Evolutionary conservation across 1,284 basidiomycete species (phyloP).

Genomic region (Naganishia cerealis): DNA sequence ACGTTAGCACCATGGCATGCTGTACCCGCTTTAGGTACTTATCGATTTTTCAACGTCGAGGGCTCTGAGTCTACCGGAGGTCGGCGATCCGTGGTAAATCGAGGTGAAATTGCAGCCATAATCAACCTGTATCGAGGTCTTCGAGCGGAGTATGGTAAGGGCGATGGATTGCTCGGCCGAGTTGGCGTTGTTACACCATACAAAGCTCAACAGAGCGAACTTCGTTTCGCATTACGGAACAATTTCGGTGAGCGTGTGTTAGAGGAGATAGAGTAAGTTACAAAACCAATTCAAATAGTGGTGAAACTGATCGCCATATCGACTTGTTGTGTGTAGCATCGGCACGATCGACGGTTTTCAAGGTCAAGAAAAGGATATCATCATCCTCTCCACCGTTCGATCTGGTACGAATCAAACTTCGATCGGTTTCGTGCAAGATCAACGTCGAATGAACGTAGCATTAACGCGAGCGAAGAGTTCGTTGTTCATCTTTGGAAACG

Average conservation of each 20-base stretch:
- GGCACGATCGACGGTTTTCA: conserved; percentile 98
- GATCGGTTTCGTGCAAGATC: conserved; percentile 84
- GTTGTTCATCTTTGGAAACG: conserved; percentile 89
- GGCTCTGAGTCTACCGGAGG: conserved; percentile 52
- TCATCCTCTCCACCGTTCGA: conserved; percentile 91
- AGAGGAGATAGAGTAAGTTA: conserved; percentile 65
- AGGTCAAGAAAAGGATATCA: conserved; percentile 94
- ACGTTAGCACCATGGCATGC: conserved; percentile 85
- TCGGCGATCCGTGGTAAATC: conserved; percentile 77
- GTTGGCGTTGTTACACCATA: conserved; percentile 96
- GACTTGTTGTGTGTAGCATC: conserved; percentile 58
- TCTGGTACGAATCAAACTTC: conserved; percentile 74
- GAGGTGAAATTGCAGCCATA: conserved; percentile 72
- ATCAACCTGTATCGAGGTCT: conserved; percentile 77
- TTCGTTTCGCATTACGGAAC: conserved; percentile 69
- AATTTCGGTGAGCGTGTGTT: conserved; percentile 73
- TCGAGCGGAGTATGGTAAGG: conserved; percentile 62
- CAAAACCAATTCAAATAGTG: background rate
- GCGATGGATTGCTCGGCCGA: conserved; percentile 68
- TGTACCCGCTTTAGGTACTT: conserved; percentile 76
- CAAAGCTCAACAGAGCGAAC: conserved; percentile 79
- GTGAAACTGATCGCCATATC: background rate
- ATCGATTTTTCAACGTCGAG: conserved; percentile 82
- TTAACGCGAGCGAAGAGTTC: conserved; percentile 93
- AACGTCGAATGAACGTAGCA: conserved; percentile 94